Evolutionary conservation across 2,329 filamentous ascomycete genomes (phyloP).

Genomic region (Trematosphaeria pertusa): DNA sequence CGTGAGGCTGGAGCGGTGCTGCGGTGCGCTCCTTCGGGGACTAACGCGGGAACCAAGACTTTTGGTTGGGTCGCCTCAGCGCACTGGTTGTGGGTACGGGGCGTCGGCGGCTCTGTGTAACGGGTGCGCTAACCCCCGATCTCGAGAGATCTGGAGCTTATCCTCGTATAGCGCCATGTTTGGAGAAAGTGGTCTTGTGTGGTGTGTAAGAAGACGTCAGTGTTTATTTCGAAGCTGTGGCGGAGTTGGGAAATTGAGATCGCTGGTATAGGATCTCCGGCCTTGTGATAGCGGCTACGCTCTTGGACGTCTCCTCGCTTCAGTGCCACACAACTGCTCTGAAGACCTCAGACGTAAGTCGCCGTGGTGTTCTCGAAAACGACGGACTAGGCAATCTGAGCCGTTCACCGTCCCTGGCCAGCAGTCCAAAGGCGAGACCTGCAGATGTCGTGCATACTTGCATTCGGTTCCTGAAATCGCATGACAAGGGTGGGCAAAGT

Average conservation of each 20-base stretch:
- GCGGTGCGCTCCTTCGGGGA: slow-evolving; percentile 15
- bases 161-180: neutral
- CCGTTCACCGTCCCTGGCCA: slow-evolving; percentile 14
- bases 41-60: slow-evolving; percentile 25
- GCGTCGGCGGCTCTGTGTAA: slow-evolving; percentile 1
- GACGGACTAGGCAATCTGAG: no score
- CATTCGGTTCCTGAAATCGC: slow-evolving; percentile 3
- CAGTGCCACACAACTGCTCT: no score
- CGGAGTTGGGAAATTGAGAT: slow-evolving; percentile 1
- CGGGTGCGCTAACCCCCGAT: slow-evolving; percentile 2
- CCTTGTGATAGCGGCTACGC: slow-evolving; percentile 1
- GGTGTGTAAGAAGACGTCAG: neutral
- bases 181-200: neutral
- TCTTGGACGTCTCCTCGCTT: neutral
- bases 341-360: no score
- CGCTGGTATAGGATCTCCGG: neutral
- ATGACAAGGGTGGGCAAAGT: slow-evolving; percentile 21
- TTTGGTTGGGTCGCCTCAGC: slow-evolving; percentile 6
- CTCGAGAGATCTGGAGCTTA: neutral
- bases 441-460: slow-evolving; percentile 9
- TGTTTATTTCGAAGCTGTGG: no score
- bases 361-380: no score
- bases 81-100: neutral
- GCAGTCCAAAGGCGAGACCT: slow-evolving; percentile 3
- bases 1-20: slow-evolving; percentile 3